Conservation (phyloP, 169 alveolate genomes). For the Hepatocystis sp. region DNA sequence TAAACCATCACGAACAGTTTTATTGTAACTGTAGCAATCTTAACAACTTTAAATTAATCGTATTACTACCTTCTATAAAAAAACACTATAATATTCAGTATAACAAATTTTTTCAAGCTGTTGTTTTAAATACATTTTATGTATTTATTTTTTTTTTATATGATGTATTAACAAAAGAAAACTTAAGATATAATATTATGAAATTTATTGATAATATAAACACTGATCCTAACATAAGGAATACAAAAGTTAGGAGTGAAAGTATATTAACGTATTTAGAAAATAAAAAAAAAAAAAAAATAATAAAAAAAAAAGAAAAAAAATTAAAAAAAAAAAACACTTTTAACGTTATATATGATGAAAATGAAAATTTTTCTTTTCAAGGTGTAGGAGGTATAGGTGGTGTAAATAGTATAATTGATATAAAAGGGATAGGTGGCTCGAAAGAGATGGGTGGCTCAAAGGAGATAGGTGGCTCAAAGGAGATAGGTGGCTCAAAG, state of each 20-base stretch:
- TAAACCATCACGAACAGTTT: not conserved
- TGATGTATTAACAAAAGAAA: slow-evolving; percentile 33
- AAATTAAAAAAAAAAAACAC: not conserved
- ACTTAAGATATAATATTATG: slow-evolving; percentile 22
- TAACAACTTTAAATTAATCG: slow-evolving; percentile 32
- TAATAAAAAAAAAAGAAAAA: slow-evolving; percentile 1
- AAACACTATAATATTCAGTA: slow-evolving; percentile 62
- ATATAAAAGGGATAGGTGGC: too few species aligned
- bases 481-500: too few species aligned
- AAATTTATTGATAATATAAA: slow-evolving; percentile 19
- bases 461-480: too few species aligned
- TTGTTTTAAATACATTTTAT: slow-evolving; percentile 49
- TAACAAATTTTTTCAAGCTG: slow-evolving; percentile 71
- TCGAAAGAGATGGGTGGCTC: too few species aligned
- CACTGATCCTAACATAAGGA: not conserved
- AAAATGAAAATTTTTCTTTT: too few species aligned
- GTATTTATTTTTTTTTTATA: slow-evolving; percentile 39
- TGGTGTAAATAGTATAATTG: too few species aligned
- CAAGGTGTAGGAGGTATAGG: too few species aligned
- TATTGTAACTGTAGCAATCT: slow-evolving; percentile 25
- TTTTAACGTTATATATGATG: too few species aligned
- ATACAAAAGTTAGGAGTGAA: not conserved
- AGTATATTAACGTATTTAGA: not conserved
- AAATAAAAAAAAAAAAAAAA: not conserved
- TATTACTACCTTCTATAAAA: slow-evolving; percentile 56